These are phyloP conservation scores for Vigna trinervia DNA, from an alignment of 306 rosid species.

Conservation along the genomic window DNA sequence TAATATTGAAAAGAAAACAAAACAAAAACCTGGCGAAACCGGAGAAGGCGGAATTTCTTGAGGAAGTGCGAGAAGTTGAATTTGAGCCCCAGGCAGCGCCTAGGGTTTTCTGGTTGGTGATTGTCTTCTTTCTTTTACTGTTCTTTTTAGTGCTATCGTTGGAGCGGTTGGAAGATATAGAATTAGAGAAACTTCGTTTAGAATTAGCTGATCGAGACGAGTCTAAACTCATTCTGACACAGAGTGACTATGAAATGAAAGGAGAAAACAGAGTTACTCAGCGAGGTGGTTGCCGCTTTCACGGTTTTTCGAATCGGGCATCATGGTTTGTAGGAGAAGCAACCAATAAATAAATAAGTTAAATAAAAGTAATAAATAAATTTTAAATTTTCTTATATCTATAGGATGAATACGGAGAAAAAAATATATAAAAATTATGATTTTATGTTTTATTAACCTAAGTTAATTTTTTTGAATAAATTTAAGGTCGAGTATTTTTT, in stretches of 20 bases:
- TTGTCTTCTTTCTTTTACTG: slow-evolving; percentile 38
- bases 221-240: slow-evolving; percentile 57
- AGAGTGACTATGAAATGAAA: background rate
- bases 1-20: background rate
- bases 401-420: too few species aligned
- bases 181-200: slow-evolving; percentile 59
- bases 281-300: background rate
- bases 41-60: slow-evolving; percentile 68
- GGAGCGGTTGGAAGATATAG: slow-evolving; percentile 55
- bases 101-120: slow-evolving; percentile 76
- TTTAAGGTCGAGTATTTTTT: too few species aligned
- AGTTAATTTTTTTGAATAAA: too few species aligned
- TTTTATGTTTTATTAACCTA: too few species aligned
- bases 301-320: background rate
- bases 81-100: slow-evolving; percentile 85
- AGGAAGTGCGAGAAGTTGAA: slow-evolving; percentile 65
- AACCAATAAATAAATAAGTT: background rate
- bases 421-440: too few species aligned
- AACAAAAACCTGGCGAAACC: slow-evolving; percentile 66
- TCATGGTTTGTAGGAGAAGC: background rate
- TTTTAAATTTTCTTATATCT: too few species aligned
- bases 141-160: slow-evolving; percentile 33
- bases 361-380: background rate
- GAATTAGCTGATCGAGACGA: slow-evolving; percentile 68
- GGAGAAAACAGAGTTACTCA: background rate